Conservation (phyloP, 768 basidiomycete species). For the Suillus spraguei region DNA sequence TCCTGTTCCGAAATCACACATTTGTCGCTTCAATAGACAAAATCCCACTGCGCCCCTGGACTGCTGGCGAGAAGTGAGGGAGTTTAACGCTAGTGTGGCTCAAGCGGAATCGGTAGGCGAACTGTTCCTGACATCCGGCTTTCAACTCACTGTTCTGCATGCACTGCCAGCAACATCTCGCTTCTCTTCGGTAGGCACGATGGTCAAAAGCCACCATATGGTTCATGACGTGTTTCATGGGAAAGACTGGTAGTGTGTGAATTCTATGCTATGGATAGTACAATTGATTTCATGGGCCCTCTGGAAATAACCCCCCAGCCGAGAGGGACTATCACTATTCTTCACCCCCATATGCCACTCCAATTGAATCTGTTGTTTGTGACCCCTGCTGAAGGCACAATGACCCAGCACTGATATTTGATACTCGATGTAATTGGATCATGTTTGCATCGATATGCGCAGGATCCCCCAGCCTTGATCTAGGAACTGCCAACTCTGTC, state of each 20-base stretch:
- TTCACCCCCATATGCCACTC: slow-evolving; percentile 32
- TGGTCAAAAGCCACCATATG: neutral
- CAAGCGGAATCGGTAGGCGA: slow-evolving; percentile 65
- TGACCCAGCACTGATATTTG: slow-evolving; percentile 33
- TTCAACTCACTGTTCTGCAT: neutral
- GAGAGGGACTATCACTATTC: slow-evolving; percentile 9
- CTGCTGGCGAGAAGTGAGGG: slow-evolving; percentile 72
- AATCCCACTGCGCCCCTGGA: slow-evolving; percentile 61
- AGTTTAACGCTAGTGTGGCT: slow-evolving; percentile 70
- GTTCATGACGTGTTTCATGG: neutral
- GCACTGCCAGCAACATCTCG: slow-evolving; percentile 57
- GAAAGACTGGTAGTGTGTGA: neutral
- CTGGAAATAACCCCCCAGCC: neutral
- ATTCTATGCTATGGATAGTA: neutral
- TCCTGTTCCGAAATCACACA: slow-evolving; percentile 8
- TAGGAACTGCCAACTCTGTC: neutral
- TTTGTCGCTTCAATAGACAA: slow-evolving; percentile 23
- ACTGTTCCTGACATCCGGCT: neutral
- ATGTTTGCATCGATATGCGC: neutral
- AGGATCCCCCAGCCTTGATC: neutral
- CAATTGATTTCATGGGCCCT: neutral
- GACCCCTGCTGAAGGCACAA: slow-evolving; percentile 16
- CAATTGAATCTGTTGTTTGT: slow-evolving; percentile 19
- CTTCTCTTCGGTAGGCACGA: slow-evolving; percentile 48
- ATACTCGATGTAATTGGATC: slow-evolving; percentile 27